Percentiles rank a stretch among this genome's conserved stretches.
Evolutionary conservation across 345 rosid genomes (phyloP).

Genomic region (Anacardium occidentale): DNA sequence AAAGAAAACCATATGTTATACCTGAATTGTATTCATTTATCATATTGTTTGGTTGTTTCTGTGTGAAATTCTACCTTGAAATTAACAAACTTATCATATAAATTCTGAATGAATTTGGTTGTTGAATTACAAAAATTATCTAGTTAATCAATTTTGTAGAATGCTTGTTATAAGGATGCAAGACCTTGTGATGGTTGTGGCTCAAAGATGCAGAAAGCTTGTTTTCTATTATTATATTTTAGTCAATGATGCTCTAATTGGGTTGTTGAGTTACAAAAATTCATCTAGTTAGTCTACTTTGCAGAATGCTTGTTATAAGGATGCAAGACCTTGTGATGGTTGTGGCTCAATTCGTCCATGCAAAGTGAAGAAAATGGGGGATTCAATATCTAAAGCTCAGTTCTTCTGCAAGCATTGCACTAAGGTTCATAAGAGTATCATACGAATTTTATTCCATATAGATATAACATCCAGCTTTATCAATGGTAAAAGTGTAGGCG

Average conservation of each 20-base stretch:
- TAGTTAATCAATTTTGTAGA: slow-evolving; percentile 39
- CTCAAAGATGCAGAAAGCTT: too few species aligned
- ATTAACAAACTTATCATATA: neutral
- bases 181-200: slow-evolving; percentile 37
- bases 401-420: slow-evolving; percentile 69
- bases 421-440: slow-evolving; percentile 52
- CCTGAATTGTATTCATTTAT: neutral
- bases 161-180: slow-evolving; percentile 39
- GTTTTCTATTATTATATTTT: neutral
- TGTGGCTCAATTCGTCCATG: slow-evolving; percentile 62
- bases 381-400: slow-evolving; percentile 46
- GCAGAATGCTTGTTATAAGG: slow-evolving; percentile 51
- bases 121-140: neutral
- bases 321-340: slow-evolving; percentile 58
- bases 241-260: neutral
- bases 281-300: slow-evolving; percentile 20
- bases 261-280: neutral
- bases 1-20: neutral
- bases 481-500: neutral
- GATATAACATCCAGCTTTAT: neutral
- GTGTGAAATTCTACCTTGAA: neutral
- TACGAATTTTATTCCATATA: slow-evolving; percentile 9
- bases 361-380: slow-evolving; percentile 57
- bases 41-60: neutral
- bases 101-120: neutral